Base-by-base conservation (phyloP, 306 rosid species). In the Hippophae gyantsensis region DNA sequence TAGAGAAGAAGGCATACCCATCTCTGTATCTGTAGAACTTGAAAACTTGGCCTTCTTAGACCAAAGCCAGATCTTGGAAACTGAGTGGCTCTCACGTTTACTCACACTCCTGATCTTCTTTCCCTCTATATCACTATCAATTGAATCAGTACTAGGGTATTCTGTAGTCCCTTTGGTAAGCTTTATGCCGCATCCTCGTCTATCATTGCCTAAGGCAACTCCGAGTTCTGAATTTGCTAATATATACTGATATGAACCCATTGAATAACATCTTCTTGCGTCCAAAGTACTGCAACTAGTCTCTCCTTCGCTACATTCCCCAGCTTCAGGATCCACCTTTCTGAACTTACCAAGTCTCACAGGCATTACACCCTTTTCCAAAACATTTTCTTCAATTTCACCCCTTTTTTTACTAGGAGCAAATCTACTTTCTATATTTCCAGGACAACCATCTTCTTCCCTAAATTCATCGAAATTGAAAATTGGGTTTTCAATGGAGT, bases 181-280 rank as follows among this genome's bases (percentile, higher is more conserved):
- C 55, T 69, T 63, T 51, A 51, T 7, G 55, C 78, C 74, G 13
- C 57, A 62, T 48, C 51, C 72, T 54, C 45, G 75, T 50, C 40
- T 68, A 54, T 81, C 89, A 51, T 63, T 62, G 52, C 69, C 70
- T 60, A 90, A 74, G 49, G 99, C 58, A 48, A 92, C 80, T 66
- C 84, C 66, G 51, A 92, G 96, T 5, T 83, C 86, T 11, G 90
- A 85, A 52, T 80, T 74, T 0, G 68, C 89, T 63, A 87, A 82
- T 62, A 88, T 96, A 43, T 92, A 92, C 72, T 92, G 93, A 62
- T 92, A 92, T 41, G 96, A 87, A 13, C 98, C 98, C 98, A 90
- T 85, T 43, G 98, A 90, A 60, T 25, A 90, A 62, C 99, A 92
- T 70, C 99, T 88, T 62, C 99, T 88, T 7, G 96, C 95, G 82